Conservation (phyloP, 2,329 filamentous ascomycete species). For the Aspergillus melleus region DNA sequence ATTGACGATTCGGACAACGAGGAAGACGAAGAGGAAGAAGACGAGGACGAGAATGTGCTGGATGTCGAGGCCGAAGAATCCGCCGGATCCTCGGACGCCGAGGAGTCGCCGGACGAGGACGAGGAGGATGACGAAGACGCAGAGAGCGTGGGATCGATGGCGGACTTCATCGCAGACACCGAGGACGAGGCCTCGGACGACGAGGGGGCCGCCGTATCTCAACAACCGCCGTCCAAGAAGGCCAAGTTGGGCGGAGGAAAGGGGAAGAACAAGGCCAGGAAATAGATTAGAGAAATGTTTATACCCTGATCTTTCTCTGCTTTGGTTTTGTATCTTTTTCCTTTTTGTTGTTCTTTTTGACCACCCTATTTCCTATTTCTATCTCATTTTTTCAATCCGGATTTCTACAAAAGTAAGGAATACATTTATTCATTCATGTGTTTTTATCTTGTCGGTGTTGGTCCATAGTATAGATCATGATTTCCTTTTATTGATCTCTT, state of each 20-base stretch:
- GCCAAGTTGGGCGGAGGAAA: constrained; percentile 29
- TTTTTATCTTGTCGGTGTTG: constrained; percentile 1
- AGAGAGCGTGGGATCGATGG: constrained; percentile 55
- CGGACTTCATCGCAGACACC: constrained; percentile 49
- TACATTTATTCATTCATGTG: constrained; percentile 6
- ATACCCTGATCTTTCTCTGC: constrained; percentile 22
- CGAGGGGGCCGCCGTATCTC: constrained; percentile 19
- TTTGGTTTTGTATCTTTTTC: constrained; percentile 5
- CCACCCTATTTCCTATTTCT: constrained; percentile 9
- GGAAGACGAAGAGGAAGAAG: constrained; percentile 53
- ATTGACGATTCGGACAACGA: constrained; percentile 46
- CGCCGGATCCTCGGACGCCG: constrained; percentile 43
- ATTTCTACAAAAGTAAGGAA: neutral
- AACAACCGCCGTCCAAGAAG: constrained; percentile 38
- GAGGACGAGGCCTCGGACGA: constrained; percentile 44
- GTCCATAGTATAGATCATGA: neutral
- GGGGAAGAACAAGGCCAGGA: constrained; percentile 38
- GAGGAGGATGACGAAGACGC: constrained; percentile 63
- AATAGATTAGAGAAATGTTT: constrained; percentile 28
- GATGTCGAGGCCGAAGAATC: constrained; percentile 48
- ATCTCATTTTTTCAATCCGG: constrained; percentile 9
- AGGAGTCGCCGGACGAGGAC: constrained; percentile 58
- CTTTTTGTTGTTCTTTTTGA: constrained; percentile 12
- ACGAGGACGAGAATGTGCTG: constrained; percentile 42
- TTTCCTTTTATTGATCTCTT: constrained; percentile 2